phyloP scores from a whole-genome alignment of 2,329 filamentous ascomycete genomes.

The Aaosphaeria arxii region DNA sequence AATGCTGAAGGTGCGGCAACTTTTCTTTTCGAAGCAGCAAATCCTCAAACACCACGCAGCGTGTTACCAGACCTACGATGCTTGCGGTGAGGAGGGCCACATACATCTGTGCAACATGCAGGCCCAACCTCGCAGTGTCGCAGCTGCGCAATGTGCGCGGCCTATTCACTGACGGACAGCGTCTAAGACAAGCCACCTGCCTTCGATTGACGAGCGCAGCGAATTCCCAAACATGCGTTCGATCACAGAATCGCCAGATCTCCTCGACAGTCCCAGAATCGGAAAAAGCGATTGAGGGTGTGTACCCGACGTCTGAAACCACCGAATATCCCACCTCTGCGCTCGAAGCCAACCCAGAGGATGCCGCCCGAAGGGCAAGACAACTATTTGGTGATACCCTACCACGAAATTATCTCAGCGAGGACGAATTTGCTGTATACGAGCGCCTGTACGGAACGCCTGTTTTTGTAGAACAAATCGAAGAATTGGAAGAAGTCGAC shows the following conservation, averaged over 20 bases:
- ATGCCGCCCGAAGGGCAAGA: slow-evolving; percentile 66
- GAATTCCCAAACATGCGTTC: too few relatives aligned
- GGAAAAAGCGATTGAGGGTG: too few relatives aligned
- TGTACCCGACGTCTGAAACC: not conserved
- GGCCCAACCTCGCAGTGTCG: slow-evolving; percentile 24
- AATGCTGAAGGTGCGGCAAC: slow-evolving; percentile 16
- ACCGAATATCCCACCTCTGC: not conserved
- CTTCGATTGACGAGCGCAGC: too few relatives aligned
- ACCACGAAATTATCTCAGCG: slow-evolving; percentile 66
- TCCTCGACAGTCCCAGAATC: too few relatives aligned
- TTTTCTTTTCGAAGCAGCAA: slow-evolving; percentile 16
- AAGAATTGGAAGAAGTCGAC: slow-evolving; percentile 42
- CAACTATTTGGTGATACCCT: slow-evolving; percentile 74
- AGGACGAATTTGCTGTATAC: slow-evolving; percentile 72
- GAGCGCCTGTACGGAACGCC: slow-evolving; percentile 78
- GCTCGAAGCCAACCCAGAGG: slow-evolving; percentile 48
- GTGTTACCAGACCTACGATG: slow-evolving; percentile 19
- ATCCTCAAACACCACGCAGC: slow-evolving; percentile 2
- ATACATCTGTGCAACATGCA: slow-evolving; percentile 31
- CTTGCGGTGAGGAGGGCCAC: slow-evolving; percentile 25
- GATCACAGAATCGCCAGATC: too few relatives aligned
- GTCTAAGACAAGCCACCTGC: too few relatives aligned
- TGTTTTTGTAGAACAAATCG: slow-evolving; percentile 59
- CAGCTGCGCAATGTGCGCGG: slow-evolving; percentile 18
- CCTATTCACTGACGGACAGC: too few relatives aligned